These are phyloP conservation scores for Verruconis gallopava DNA, from an alignment of 2,329 filamentous ascomycete species.

Conservation along the genomic window DNA sequence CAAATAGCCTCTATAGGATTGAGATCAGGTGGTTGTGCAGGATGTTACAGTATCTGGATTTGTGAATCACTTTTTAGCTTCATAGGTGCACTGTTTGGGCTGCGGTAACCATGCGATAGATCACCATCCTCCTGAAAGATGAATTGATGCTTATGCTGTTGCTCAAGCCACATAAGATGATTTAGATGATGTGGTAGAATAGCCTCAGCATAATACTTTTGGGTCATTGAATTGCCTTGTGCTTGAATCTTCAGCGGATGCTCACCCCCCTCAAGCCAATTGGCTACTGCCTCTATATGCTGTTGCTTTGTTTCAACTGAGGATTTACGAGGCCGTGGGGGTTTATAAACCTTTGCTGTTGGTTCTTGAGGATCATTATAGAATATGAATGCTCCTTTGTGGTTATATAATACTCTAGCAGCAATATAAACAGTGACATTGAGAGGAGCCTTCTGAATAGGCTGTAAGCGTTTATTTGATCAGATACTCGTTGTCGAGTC, in stretches of 20 bases:
- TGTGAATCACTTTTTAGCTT: neutral
- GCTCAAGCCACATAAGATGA: neutral
- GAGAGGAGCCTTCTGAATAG: neutral
- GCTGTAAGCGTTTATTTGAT: neutral
- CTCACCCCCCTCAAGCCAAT: neutral
- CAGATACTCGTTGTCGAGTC: neutral
- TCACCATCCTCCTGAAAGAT: neutral
- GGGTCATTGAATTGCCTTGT: conserved; percentile 10
- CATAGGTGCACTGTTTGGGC: neutral
- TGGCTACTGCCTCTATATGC: neutral
- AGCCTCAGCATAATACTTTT: conserved; percentile 5
- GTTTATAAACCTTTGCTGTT: neutral
- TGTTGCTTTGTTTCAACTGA: neutral
- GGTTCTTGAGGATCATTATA: neutral
- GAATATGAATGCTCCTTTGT: neutral
- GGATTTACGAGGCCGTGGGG: neutral
- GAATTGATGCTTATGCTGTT: neutral
- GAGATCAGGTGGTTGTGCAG: conserved; percentile 7
- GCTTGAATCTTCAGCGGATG: conserved; percentile 6
- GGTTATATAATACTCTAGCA: too few relatives aligned
- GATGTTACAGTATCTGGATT: neutral
- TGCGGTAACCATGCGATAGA: neutral
- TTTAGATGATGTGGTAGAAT: conserved; percentile 6
- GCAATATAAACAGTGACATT: neutral
- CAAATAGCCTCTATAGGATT: conserved; percentile 9